Base-by-base conservation (phyloP, 2,329 filamentous ascomycete species). In the Chrysoporthe deuterocubensis region DNA sequence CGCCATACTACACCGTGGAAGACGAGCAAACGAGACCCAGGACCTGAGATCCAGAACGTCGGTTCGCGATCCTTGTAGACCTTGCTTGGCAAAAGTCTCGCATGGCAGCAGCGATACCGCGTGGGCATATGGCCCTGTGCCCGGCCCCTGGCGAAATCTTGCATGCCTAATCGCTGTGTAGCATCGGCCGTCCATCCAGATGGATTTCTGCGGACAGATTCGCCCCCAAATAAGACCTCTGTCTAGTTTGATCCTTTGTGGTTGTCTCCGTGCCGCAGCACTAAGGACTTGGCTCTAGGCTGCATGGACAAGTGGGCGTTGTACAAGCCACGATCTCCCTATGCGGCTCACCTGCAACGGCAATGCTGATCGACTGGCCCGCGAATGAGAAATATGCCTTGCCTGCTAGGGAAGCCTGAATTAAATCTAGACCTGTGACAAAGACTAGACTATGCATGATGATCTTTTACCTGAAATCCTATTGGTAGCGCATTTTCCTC, bases 141-240 rank as follows among this genome's bases (percentile, higher is more conserved):
- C 26, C 3, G 13, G 26, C 26, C 11, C 21, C 50, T 54, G 50
- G 11, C 13, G 26, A 54, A 54, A 54, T 54, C 11, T 32, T 54
- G 50, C 5, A 18, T 54, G 50, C 50, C 50, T 54, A 32, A 54
- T 54, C 50, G 50, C 26, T 13, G 21, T 54, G 50, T 54, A 34
- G 13, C 26, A 54, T 54, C 50, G 14, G 6, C 16, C n/a, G 18
- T n/a, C 50, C 50, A 16, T 54, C 11, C 50, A 54, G 50, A 54
- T 54, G 50, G 50, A 54, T 54, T 54, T 54, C 50, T 54, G 50
- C 50, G 16, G 11, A 21, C 21, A 54, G 50, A 54, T 54, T 32
- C 50, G 50, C 50, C 50, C 50, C 50, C 50, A 54, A 54, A 34
- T 54, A 7, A 9, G 11, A 26, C 9, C 2, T 16, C 5, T 54